Evolutionary conservation across 2,329 filamentous ascomycete species (phyloP), one percentile per base, ranked within the genome.

Genomic region (Sporothrix luriei): DNA sequence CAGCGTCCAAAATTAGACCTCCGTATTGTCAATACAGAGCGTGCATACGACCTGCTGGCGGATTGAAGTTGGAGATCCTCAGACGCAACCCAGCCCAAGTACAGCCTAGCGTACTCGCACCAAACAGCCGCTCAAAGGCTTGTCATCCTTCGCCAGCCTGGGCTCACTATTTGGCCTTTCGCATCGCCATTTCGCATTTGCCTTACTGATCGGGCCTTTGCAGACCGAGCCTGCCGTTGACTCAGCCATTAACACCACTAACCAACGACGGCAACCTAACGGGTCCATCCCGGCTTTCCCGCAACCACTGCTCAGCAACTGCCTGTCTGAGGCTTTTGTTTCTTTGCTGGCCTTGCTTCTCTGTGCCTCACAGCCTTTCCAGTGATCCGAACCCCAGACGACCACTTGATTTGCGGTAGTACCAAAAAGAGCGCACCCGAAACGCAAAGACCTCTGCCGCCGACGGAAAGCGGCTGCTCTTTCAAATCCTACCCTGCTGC

Each of bases 211-310:
- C n/a, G n/a, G n/a, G 16, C 49, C 62, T 43, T 21, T 51, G 14
- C n/a, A 51, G 51, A 40, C 65, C 65, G 65, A 43, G 48, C 65
- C 49, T 48, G 51, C 65, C 65, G 65, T 67, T 55, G 51, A 57
- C 65, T 57, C 65, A 67, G 65, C 65, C 65, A 46, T 67, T 33
- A 46, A 9, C 33, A 57, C 5, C 29, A 38, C 51, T 24, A 38
- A 21, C 19, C 62, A 38, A 21, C 62, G 48, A 38, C 62, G 46
- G 46, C 26, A 51, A 65, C 46, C 43, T 33, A 49, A 1, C 61
- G 43, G 62, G 26, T 51, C 29, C 26, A 29, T 21, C 43, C 62
- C 62, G 62, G 19, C 24, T 16, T 51, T 65, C 26, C 62, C 46
- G 62, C 46, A 38, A 21, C 46, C 24, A 21, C 46, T 49, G 10